These are phyloP conservation scores for Ceratobasidium sp. DNA, from an alignment of 1,284 basidiomycete genomes.

Conservation along the genomic window DNA sequence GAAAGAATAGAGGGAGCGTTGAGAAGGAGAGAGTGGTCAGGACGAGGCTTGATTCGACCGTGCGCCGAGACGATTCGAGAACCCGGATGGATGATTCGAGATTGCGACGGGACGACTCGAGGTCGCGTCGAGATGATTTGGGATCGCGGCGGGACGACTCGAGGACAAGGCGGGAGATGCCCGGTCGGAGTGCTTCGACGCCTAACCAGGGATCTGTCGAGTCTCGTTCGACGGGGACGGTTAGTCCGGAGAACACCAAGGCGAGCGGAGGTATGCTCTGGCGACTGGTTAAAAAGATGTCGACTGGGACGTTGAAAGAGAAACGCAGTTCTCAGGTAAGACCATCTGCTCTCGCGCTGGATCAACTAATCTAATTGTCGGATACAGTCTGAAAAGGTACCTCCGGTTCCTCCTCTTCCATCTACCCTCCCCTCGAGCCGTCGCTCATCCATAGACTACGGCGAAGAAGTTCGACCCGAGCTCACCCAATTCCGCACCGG, in stretches of 20 bases:
- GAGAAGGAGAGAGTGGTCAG: background rate
- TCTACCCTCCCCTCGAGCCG: slow-evolving; percentile 30
- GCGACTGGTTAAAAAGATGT: slow-evolving; percentile 49
- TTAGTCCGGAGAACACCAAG: slow-evolving; percentile 17
- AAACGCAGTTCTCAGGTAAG: slow-evolving; percentile 29
- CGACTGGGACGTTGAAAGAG: slow-evolving; percentile 48
- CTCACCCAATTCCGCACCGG: slow-evolving; percentile 20
- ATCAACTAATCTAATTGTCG: background rate
- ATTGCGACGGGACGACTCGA: background rate
- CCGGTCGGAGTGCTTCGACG: slow-evolving; percentile 13
- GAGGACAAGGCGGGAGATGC: too few species aligned
- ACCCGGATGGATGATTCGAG: background rate
- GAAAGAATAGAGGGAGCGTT: background rate
- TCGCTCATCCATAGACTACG: slow-evolving; percentile 31
- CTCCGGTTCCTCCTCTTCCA: slow-evolving; percentile 35
- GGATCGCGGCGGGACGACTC: background rate
- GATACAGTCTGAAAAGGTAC: slow-evolving; percentile 34
- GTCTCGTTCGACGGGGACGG: slow-evolving; percentile 1
- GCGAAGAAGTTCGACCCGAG: slow-evolving; percentile 28
- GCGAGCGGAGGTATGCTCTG: slow-evolving; percentile 42
- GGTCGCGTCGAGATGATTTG: background rate
- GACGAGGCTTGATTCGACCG: background rate
- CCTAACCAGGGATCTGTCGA: background rate
- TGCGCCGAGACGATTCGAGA: background rate
- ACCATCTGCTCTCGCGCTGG: background rate